These are phyloP conservation scores for Citrus australasica DNA, from an alignment of 345 rosid genomes.

Conservation along the genomic window DNA sequence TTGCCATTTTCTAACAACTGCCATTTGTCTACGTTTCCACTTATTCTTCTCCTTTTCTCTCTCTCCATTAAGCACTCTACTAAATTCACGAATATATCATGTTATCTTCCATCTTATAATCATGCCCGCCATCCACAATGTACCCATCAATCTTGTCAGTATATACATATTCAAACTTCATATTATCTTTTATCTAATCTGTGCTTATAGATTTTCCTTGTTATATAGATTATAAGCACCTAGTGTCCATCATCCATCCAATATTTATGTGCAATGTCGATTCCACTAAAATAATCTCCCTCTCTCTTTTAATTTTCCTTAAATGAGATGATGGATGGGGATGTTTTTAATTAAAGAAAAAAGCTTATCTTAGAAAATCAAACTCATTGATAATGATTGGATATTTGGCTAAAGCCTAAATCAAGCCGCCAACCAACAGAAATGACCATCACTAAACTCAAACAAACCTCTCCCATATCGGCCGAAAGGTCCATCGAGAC, in stretches of 20 bases:
- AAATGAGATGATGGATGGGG: neutral
- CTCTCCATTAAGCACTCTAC: too few species aligned
- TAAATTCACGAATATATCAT: too few species aligned
- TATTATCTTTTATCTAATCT: too few species aligned
- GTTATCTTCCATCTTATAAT: too few species aligned
- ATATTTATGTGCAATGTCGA: neutral
- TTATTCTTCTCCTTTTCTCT: neutral
- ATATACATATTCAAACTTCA: neutral
- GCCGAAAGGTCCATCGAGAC: neutral
- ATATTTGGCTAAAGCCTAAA: neutral
- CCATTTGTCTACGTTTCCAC: neutral
- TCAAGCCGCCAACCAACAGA: neutral
- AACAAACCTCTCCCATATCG: neutral
- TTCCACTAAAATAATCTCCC: neutral
- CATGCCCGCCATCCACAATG: too few species aligned
- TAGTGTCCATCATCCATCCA: neutral
- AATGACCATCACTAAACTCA: too few species aligned
- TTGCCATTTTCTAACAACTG: neutral
- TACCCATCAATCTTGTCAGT: neutral
- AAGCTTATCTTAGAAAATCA: neutral
- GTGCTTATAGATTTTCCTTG: too few species aligned
- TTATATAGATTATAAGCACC: too few species aligned
- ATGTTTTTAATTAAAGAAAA: neutral
- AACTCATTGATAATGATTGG: neutral
- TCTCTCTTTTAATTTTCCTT: too few species aligned